Base-by-base conservation (phyloP, 495 filamentous ascomycete genomes). In the Venustampulla echinocandica region DNA sequence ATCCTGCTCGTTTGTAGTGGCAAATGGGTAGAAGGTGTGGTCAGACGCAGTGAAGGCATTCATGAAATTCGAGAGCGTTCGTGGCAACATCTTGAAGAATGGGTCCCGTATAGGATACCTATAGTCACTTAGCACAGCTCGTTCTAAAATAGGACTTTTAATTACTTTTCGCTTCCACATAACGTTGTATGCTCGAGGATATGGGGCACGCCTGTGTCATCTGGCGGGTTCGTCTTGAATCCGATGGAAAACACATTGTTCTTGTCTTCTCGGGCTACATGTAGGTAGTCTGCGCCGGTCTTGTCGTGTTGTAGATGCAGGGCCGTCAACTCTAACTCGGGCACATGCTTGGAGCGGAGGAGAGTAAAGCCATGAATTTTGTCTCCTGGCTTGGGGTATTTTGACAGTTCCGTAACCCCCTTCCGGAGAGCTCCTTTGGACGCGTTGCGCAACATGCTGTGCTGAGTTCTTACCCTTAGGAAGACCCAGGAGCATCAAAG, bases 241-340 rank as follows among this genome's bases (percentile, higher is more conserved):
- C 88, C 90, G 55, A 96, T 88, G 6, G 89, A 94, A 71, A 98
- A 98, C 50, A 96, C 93, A 85, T 97, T 98, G 65, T 98, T 98
- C 69, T 83, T 82, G 61, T 98, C 92, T 36, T 97, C 87, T 45
- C 89, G 74, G 0, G 85, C 92, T 51, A 98, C 79, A 69, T 98
- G 92, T 22, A 98, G 78, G 59, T 97, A 94, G 47, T 98, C 87
- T 15, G 92, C 90, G 46, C 88, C 85, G 4, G 92, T 98, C 68
- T 85, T 87, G 65, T 95, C 84, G 61, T 98, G 92, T 49, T 80
- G 80, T 53, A 97, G 70, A 48, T 92, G 84, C 28, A 96, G 65
- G 2, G 93, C 93, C 2, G 90, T 90, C 45, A 98, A 65, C 61
- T 96, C 88, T 23, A 97, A 73, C 64, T 97, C 93, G 1, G 93